Evolutionary conservation across 2,329 filamentous ascomycete species (phyloP).

Genomic region (Albophoma yamanashiensis): DNA sequence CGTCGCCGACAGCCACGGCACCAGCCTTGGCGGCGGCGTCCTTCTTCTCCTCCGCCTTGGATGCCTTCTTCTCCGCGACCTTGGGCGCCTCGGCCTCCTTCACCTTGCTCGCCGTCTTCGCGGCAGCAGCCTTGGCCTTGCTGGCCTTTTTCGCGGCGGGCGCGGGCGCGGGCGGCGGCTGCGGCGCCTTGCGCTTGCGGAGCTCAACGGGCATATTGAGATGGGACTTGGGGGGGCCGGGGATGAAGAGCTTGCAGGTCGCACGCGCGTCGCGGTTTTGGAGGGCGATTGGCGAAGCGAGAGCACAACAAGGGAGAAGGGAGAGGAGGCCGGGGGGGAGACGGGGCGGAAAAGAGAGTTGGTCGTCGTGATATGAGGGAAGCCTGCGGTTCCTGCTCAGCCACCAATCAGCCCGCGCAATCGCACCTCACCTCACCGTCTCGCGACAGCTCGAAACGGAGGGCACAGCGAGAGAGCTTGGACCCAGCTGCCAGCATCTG

Average conservation of each 20-base stretch:
- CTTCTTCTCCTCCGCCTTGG: conserved; percentile 14
- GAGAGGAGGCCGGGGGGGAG: neutral
- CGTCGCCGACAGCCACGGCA: conserved; percentile 42
- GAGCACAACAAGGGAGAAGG: neutral
- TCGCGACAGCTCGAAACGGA: neutral
- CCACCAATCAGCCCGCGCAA: neutral
- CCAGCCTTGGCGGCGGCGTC: conserved; percentile 18
- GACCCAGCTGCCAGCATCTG: neutral
- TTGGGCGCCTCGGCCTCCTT: conserved; percentile 13
- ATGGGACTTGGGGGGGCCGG: neutral
- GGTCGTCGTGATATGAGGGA: neutral
- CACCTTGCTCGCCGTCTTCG: conserved; percentile 24
- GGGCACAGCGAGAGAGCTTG: neutral
- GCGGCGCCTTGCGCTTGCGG: conserved; percentile 50
- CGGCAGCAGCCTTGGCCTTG: conserved; percentile 24
- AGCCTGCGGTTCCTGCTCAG: neutral
- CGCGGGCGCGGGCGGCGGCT: conserved; percentile 32
- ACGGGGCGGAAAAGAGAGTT: neutral
- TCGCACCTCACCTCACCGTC: neutral
- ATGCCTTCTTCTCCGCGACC: conserved; percentile 14
- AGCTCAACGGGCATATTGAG: conserved; percentile 49
- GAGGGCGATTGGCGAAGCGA: neutral
- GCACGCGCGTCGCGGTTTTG: neutral
- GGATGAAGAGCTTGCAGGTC: neutral
- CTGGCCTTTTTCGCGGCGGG: conserved; percentile 30